A percentile compares a stretch with the other conserved stretches of the same genome.
These are phyloP conservation scores for Magnolia kwangsiensis DNA, from an alignment of 164 flowering plant species.

Conservation along the genomic window DNA sequence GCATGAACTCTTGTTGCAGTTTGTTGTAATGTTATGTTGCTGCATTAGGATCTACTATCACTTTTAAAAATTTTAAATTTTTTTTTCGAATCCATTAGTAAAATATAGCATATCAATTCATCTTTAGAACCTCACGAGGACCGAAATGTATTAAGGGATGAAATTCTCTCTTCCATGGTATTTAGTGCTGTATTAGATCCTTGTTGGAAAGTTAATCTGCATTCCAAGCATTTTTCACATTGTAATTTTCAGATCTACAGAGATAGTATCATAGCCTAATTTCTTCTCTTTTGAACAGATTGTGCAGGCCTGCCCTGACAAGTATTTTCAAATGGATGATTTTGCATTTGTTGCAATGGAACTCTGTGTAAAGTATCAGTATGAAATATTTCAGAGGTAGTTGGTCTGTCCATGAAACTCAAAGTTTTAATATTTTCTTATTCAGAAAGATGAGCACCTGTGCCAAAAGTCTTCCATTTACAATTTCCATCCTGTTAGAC, in stretches of 20 bases:
- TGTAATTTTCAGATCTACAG: background rate
- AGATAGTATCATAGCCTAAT: background rate
- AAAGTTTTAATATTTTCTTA: background rate
- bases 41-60: no score
- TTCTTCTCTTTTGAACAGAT: constrained; percentile 48
- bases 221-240: no score
- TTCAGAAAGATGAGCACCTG: background rate
- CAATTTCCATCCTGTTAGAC: background rate
- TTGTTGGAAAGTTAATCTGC: no score
- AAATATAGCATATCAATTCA: no score
- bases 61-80: no score
- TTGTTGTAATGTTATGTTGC: no score
- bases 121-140: no score
- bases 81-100: no score
- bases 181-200: no score
- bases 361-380: constrained; percentile 56
- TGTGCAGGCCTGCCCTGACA: constrained; percentile 64
- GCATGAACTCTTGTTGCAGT: no score
- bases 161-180: no score
- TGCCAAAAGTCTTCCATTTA: background rate
- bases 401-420: background rate
- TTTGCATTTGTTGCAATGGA: constrained; percentile 52
- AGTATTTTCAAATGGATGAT: constrained; percentile 51
- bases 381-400: constrained; percentile 49
- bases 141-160: no score